Conservation (phyloP, 1,284 basidiomycete genomes). For the Malassezia psittaci region DNA sequence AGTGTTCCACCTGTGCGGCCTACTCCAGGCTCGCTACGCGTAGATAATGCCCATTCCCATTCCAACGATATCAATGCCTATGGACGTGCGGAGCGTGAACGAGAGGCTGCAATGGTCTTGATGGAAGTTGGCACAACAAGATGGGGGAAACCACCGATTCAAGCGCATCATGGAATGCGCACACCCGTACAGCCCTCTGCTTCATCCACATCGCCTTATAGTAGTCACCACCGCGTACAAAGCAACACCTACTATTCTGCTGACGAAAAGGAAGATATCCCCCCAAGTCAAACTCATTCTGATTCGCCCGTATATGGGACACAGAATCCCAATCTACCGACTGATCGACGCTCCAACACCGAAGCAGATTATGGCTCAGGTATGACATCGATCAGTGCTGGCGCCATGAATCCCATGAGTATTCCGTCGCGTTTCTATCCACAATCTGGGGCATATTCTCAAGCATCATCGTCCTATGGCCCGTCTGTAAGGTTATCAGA, state of each 20-base stretch:
- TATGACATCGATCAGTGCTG: neutral
- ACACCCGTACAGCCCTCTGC: neutral
- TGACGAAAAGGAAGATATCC: neutral
- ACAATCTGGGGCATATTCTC: neutral
- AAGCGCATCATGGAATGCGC: neutral
- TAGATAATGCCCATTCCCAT: neutral
- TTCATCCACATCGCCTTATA: neutral
- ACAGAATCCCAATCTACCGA: neutral
- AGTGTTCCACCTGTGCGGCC: neutral
- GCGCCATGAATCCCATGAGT: neutral
- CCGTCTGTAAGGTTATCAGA: conserved; percentile 11
- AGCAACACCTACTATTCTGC: neutral
- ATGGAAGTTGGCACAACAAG: conserved; percentile 35
- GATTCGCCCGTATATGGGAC: neutral
- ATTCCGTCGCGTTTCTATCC: conserved; percentile 4
- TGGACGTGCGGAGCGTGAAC: conserved; percentile 32
- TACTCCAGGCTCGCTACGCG: neutral
- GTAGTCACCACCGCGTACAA: neutral
- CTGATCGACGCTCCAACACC: neutral
- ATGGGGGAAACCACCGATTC: neutral
- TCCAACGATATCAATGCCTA: neutral
- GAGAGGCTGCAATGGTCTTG: conserved; percentile 42
- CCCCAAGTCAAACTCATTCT: neutral
- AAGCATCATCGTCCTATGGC: neutral
- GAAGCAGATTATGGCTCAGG: neutral